These are phyloP conservation scores for Claviceps africana DNA, from an alignment of 2,329 filamentous ascomycete genomes.

Conservation along the genomic window DNA sequence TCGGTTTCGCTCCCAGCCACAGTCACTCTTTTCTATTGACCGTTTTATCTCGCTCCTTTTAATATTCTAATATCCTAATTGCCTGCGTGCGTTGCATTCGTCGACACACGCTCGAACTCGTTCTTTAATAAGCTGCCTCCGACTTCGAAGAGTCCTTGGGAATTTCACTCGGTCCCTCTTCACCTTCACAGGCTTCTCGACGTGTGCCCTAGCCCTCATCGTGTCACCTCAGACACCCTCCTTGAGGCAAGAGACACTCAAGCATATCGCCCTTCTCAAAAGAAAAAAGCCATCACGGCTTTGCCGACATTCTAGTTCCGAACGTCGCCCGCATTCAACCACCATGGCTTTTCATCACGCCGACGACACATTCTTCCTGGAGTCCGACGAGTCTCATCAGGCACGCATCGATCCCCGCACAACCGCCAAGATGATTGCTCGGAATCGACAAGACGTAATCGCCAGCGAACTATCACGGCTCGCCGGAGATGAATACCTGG, in stretches of 20 bases:
- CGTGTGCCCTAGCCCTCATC: not conserved
- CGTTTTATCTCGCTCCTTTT: conserved; percentile 40
- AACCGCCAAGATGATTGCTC: conserved; percentile 62
- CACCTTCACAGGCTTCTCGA: conserved; percentile 15
- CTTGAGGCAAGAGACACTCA: not conserved
- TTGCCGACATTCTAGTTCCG: conserved; percentile 3
- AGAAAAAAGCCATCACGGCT: conserved; percentile 1
- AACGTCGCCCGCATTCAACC: conserved; percentile 6
- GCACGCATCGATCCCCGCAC: conserved; percentile 57
- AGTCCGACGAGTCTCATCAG: conserved; percentile 35
- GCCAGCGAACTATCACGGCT: conserved; percentile 76
- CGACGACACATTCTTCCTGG: conserved; percentile 40
- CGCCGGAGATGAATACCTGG: conserved; percentile 80
- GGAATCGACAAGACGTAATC: conserved; percentile 75
- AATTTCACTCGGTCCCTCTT: conserved; percentile 33
- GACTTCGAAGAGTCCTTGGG: conserved; percentile 37
- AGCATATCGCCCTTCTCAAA: not conserved
- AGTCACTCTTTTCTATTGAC: conserved; percentile 40
- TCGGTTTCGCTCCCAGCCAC: conserved; percentile 34
- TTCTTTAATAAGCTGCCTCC: conserved; percentile 28
- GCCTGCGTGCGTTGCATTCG: conserved; percentile 27
- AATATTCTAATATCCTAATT: conserved; percentile 42
- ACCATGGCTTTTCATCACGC: conserved; percentile 33
- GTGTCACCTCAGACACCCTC: not conserved
- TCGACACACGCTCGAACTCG: conserved; percentile 13